These are phyloP conservation scores for Rhizopogon vinicolor DNA, from an alignment of 768 basidiomycete species.

Conservation along the genomic window DNA sequence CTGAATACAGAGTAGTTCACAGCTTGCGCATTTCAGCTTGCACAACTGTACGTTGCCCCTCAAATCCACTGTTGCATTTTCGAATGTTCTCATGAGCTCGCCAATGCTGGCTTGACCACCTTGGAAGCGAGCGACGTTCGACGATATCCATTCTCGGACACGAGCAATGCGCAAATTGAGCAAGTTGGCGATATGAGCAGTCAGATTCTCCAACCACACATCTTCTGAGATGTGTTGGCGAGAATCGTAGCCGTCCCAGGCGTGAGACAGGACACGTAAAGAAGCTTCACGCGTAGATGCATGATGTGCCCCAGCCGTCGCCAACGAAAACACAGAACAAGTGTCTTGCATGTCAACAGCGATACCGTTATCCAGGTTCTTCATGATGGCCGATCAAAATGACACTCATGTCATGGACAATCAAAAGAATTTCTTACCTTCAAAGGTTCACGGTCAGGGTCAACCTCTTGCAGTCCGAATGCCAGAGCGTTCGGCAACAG, in stretches of 20 bases:
- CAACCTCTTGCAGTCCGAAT: slow-evolving; percentile 41
- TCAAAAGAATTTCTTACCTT: slow-evolving; percentile 33
- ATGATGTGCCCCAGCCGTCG: no score
- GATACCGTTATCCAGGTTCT: no score
- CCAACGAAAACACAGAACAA: no score
- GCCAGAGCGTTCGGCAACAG: slow-evolving; percentile 43
- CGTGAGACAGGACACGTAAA: slow-evolving; percentile 7
- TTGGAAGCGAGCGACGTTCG: slow-evolving; percentile 46
- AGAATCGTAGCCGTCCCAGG: slow-evolving; percentile 13
- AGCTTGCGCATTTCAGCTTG: slow-evolving; percentile 39
- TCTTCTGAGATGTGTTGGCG: slow-evolving; percentile 15
- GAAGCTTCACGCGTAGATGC: no score
- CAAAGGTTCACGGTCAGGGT: slow-evolving; percentile 42
- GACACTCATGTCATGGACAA: no score
- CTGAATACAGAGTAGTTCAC: slow-evolving; percentile 47
- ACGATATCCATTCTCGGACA: slow-evolving; percentile 47
- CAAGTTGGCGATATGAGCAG: slow-evolving; percentile 31
- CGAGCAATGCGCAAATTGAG: slow-evolving; percentile 40
- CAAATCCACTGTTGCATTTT: slow-evolving; percentile 39
- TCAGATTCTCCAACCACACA: neutral
- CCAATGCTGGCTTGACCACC: slow-evolving; percentile 38
- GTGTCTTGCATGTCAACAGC: no score
- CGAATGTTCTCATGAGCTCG: slow-evolving; percentile 39
- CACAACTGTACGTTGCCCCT: slow-evolving; percentile 45
- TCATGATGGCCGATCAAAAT: no score